Evolutionary conservation across 139 green algal genomes (phyloP).

Genomic region (Gonium pectorale): DNA sequence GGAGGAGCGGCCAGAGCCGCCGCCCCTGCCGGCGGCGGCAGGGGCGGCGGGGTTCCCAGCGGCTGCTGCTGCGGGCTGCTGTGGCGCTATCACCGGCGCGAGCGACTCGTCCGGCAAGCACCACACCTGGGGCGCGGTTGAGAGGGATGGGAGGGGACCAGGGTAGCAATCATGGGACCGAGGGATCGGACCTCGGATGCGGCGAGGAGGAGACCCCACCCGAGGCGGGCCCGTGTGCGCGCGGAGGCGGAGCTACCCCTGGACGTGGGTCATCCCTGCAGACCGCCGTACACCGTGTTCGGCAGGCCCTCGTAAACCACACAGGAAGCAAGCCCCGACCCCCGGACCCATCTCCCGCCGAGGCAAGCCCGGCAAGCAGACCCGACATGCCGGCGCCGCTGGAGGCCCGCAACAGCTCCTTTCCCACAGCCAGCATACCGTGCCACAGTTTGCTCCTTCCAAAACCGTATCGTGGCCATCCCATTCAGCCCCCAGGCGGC

Average conservation of each 20-base stretch:
- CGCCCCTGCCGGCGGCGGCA: not conserved
- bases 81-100: not conserved
- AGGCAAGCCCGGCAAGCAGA: too few relatives aligned
- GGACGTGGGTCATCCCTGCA: not conserved
- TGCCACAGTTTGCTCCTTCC: too few relatives aligned
- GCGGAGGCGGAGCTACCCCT: not conserved
- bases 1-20: too few relatives aligned
- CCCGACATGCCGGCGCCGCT: too few relatives aligned
- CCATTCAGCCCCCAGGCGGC: too few relatives aligned
- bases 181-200: not conserved
- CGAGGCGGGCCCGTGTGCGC: not conserved
- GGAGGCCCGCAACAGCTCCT: too few relatives aligned
- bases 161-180: not conserved
- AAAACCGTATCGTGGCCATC: too few relatives aligned
- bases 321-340: too few relatives aligned
- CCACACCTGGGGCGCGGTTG: constrained; percentile 8
- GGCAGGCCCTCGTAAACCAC: too few relatives aligned
- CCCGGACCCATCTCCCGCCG: too few relatives aligned
- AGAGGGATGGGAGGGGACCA: not conserved
- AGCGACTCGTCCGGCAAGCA: not conserved
- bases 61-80: not conserved
- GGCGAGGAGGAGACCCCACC: not conserved
- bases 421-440: too few relatives aligned
- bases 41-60: not conserved
- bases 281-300: not conserved